Percentiles rank a stretch among this genome's conserved stretches.
Evolutionary conservation across 495 filamentous ascomycete genomes (phyloP).

Genomic region (Echria macrotheca): DNA sequence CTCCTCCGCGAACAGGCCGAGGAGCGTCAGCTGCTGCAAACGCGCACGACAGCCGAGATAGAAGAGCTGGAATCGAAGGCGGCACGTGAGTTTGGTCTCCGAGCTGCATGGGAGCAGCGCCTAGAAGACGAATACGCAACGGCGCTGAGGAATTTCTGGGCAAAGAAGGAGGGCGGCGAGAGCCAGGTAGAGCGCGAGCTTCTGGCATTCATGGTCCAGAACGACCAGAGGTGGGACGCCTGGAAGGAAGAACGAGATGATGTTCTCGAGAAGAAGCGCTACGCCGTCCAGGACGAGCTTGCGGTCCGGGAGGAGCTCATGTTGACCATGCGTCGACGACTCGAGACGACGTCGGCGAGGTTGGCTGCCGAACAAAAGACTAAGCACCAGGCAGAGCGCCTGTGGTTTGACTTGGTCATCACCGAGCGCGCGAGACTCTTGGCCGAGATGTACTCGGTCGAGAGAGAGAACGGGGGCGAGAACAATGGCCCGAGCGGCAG

Average conservation of each 20-base stretch:
- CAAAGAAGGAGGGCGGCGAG: conserved; percentile 17
- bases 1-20: conserved; percentile 18
- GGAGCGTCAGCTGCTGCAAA: conserved; percentile 19
- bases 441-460: conserved; percentile 25
- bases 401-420: conserved; percentile 26
- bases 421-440: conserved; percentile 28
- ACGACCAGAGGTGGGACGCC: conserved; percentile 25
- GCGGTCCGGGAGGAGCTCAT: conserved; percentile 27
- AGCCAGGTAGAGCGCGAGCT: conserved; percentile 6
- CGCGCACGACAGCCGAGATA: conserved; percentile 12
- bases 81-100: conserved; percentile 22
- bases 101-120: conserved; percentile 21
- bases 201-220: conserved; percentile 22
- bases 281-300: conserved; percentile 22
- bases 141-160: conserved; percentile 26
- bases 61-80: conserved; percentile 17
- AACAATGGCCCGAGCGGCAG: conserved; percentile 17
- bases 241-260: conserved; percentile 28
- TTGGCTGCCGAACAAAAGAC: conserved; percentile 14
- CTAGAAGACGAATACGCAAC: conserved; percentile 31
- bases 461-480: conserved; percentile 29
- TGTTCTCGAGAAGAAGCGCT: conserved; percentile 19
- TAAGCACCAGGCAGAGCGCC: conserved; percentile 23
- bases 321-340: conserved; percentile 18
- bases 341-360: conserved; percentile 11